These are phyloP conservation scores for Aphanomyces euteiches DNA, from an alignment of 352 stramenopile species.

Conservation along the genomic window DNA sequence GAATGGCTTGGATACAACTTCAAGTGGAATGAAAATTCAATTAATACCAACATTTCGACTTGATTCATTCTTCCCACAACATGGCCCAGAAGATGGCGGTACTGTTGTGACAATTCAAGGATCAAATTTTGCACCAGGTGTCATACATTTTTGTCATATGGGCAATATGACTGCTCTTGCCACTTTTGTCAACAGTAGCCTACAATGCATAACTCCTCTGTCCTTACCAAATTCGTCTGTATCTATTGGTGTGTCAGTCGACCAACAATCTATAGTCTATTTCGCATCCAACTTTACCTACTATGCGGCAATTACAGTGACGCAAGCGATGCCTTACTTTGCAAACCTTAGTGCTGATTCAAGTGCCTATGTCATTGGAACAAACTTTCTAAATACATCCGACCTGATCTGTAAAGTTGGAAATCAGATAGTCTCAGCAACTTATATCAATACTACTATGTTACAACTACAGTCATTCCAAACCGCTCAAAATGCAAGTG, in stretches of 20 bases:
- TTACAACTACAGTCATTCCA: background rate
- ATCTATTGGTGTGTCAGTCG: constrained; percentile 33
- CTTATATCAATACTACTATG: constrained; percentile 27
- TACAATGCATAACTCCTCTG: constrained; percentile 28
- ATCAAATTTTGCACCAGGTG: constrained; percentile 31
- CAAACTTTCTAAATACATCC: constrained; percentile 35
- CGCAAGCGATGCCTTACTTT: constrained; percentile 33
- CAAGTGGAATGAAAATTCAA: constrained; percentile 34
- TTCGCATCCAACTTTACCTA: constrained; percentile 37
- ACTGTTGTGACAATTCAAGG: constrained; percentile 31
- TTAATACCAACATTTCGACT: constrained; percentile 32
- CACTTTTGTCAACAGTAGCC: constrained; percentile 31
- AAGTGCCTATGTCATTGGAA: constrained; percentile 36
- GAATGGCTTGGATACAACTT: constrained; percentile 36
- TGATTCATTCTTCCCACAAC: constrained; percentile 32
- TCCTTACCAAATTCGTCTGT: constrained; percentile 23
- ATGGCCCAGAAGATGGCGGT: constrained; percentile 39
- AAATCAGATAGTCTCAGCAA: background rate
- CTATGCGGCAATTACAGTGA: constrained; percentile 26
- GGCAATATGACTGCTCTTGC: constrained; percentile 17
- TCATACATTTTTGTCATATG: constrained; percentile 37
- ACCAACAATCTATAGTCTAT: constrained; percentile 34
- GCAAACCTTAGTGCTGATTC: constrained; percentile 32
- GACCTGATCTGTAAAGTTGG: constrained; percentile 41
- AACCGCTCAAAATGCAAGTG: background rate